phyloP scores from a whole-genome alignment of 768 basidiomycete species.

The Kwoniella pini region DNA sequence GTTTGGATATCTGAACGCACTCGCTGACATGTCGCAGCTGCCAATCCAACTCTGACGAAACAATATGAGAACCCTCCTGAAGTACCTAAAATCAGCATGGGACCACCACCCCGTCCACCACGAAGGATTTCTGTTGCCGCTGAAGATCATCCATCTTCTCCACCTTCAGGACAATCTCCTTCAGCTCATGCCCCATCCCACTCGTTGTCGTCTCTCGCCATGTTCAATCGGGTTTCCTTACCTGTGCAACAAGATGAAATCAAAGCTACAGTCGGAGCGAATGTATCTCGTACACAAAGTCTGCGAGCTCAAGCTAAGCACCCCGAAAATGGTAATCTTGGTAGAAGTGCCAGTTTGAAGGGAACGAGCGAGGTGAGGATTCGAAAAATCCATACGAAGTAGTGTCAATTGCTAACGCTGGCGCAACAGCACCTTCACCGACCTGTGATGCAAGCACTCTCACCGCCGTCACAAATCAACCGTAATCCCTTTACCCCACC shows the following conservation, averaged over 20 bases:
- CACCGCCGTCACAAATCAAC: constrained; percentile 24
- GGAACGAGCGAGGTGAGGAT: constrained; percentile 32
- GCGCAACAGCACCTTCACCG: constrained; percentile 8
- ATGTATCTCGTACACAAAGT: constrained; percentile 47
- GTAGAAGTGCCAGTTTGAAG: constrained; percentile 40
- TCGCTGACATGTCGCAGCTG: constrained; percentile 2
- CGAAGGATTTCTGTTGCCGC: constrained; percentile 25
- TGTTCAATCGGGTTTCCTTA: constrained; percentile 19
- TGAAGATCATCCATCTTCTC: constrained; percentile 9
- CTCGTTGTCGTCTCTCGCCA: constrained; percentile 42
- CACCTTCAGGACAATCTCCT: constrained; percentile 17
- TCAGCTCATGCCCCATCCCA: constrained; percentile 33
- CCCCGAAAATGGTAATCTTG: constrained; percentile 24
- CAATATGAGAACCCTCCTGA: constrained; percentile 2
- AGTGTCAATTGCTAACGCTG: neutral
- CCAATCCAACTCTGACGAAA: constrained; percentile 11
- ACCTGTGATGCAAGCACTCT: constrained; percentile 13
- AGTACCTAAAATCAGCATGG: constrained; percentile 17
- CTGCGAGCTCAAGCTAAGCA: constrained; percentile 43
- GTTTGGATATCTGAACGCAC: neutral
- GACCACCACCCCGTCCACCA: constrained; percentile 43
- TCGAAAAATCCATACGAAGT: neutral
- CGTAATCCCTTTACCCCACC: constrained; percentile 35
- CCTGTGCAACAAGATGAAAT: constrained; percentile 2
- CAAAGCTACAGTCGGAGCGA: constrained; percentile 8